Base-by-base conservation (phyloP, 495 filamentous ascomycete species). In the Annulohypoxylon bovei region DNA sequence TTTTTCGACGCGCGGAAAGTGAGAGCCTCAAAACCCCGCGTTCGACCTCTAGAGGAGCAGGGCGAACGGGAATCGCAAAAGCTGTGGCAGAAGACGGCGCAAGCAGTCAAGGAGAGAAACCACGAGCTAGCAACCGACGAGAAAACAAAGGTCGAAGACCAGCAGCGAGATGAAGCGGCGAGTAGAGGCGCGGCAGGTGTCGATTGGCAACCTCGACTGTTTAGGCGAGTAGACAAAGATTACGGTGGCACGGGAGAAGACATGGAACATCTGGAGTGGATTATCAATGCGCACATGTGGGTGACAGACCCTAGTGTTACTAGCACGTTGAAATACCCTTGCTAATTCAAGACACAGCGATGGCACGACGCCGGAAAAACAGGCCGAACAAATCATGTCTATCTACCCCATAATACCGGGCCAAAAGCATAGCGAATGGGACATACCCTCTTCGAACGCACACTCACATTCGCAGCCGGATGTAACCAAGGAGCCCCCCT, bases 121-220 rank as follows among this genome's bases (percentile, higher is more conserved):
- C 96, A 99, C 75, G 91, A 93, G 70, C 83, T 87, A 9, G 95
- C 95, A 4, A 99, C 95, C 6, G 93, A 95, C 40, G 95, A 97
- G 76, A 99, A 99, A 82, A 93, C 90, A 16, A 92, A 91, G 78
- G 92, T 98, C 71, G 95, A 99, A 76, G 93, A 98, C 65, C 88
- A 83, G 71, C 95, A 99, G 80, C 86, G 95, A 76, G 89, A 92
- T 39, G 94, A 98, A 75, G 93, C 96, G 1, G 92, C 94, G 39
- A 88, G 88, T 76, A 88, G 95, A 68, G 86, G 85, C 32, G 89
- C 93, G 28, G 89, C 95, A 8, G 93, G 91, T 50, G 83, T 95
- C 12, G 94, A 97, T 65, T 99, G 96, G 96, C 89, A 88, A 56
- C 95, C 95, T 6, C 86, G 86, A 62, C 86, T 97, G 16, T 99